These are phyloP conservation scores for Strobilomyces confusus DNA, from an alignment of 768 basidiomycete genomes.

Conservation along the genomic window DNA sequence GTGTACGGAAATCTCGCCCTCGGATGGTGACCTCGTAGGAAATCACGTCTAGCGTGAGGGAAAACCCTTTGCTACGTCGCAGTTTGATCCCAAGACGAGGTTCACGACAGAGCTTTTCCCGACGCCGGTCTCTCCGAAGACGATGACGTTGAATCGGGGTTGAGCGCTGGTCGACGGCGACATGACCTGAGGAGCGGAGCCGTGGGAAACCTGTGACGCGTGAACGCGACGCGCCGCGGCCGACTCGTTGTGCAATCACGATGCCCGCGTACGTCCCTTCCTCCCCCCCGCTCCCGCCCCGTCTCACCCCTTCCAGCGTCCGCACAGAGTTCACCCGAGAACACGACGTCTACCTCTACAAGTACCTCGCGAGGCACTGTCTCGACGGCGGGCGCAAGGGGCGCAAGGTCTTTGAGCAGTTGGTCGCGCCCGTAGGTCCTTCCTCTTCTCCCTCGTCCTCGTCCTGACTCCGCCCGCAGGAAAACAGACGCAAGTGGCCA, in stretches of 20 bases:
- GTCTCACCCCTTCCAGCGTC: constrained; percentile 1
- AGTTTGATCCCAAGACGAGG: not conserved
- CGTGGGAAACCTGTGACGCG: not conserved
- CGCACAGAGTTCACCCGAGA: constrained; percentile 32
- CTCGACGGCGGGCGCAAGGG: constrained; percentile 45
- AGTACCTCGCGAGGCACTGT: constrained; percentile 49
- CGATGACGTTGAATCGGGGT: not conserved
- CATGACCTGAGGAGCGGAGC: too few relatives aligned
- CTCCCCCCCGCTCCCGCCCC: not conserved
- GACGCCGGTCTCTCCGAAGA: not conserved
- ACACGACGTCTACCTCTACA: constrained; percentile 41
- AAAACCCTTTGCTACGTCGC: not conserved
- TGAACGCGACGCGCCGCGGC: not conserved
- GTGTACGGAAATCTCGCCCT: not conserved
- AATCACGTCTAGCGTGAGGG: too few relatives aligned
- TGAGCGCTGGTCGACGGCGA: not conserved
- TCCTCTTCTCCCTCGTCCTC: not conserved
- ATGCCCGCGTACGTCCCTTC: not conserved
- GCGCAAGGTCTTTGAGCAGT: constrained; percentile 37
- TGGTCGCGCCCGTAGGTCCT: constrained; percentile 46
- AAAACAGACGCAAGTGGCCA: constrained; percentile 37
- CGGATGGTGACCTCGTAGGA: not conserved
- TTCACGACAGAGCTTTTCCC: not conserved
- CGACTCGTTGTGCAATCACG: not conserved
- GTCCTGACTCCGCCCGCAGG: too few relatives aligned